Base-by-base conservation (phyloP, 2,329 filamentous ascomycete genomes). In the Phyllosticta capitalensis region DNA sequence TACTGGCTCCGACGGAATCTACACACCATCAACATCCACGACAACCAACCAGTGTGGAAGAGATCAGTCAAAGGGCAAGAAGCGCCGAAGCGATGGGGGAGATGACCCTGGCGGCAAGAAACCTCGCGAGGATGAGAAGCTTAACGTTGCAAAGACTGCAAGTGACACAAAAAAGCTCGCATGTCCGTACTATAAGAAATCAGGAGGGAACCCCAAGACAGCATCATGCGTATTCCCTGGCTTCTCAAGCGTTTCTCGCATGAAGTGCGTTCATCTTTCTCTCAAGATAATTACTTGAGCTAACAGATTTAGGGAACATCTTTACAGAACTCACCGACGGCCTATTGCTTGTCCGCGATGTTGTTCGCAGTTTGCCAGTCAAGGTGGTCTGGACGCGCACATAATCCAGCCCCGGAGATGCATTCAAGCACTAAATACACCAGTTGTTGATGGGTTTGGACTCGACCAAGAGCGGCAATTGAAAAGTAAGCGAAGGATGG, bases 401-500 rank as follows among this genome's bases (percentile, higher is more conserved):
- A 38, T 38, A 10, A 38, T 14, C 30, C 30, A 38, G 30, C 30
- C 30, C 30, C 5, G 5, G 5, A 38, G 30, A 12, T 38, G 9
- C 30, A 10, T 14, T 9, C 10, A 38, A 38, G 30, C 1, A 5
- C 10, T 12, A 1, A 5, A 38, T 38, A 10, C 5, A 5, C 30
- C 12, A 17, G 17, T 14, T 12, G 17, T 38, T 2, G 30, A 38
- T 5, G 30, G 30, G 10, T 38, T 38, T 38, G 30, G 30, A 12
- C 1, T 38, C 10, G 30, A 68, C 21, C 66, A 68, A 62, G 66
- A 68, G 20, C 56, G 64, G 26, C 63, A 63, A 21, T 52, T 68
- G 24, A 68, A 67, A 59, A 67, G 66, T 54, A 68, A 68, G 56
- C 67, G 65, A 54, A 59, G 66, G 9, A 64, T 61, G n/a, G 61